Evolutionary conservation across 1,139 yeast species (phyloP).

Genomic region (Saccharomyces hybrid): DNA sequence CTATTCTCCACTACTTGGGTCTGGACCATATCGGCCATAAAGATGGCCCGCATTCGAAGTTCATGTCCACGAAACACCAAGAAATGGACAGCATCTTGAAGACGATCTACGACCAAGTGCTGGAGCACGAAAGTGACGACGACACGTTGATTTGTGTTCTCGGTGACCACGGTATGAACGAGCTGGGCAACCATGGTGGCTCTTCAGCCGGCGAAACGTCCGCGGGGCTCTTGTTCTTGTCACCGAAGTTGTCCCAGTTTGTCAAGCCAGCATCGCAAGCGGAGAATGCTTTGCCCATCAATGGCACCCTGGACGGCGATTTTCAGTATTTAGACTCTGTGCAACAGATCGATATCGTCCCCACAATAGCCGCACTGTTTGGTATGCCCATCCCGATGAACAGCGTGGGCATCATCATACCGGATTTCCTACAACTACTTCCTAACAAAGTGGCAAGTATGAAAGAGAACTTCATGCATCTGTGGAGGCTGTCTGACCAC

Average conservation of each 20-base stretch:
- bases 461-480: constrained; percentile 56
- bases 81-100: constrained; percentile 75
- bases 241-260: constrained; percentile 45
- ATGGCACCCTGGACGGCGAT: constrained; percentile 29
- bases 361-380: constrained; percentile 66
- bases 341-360: constrained; percentile 83
- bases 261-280: constrained; percentile 15
- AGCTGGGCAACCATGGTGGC: constrained; percentile 88
- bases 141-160: constrained; percentile 64
- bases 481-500: constrained; percentile 30
- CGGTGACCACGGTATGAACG: constrained; percentile 96
- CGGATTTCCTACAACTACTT: constrained; percentile 51
- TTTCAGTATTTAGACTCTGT: constrained; percentile 48
- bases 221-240: constrained; percentile 65
- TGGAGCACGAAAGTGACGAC: constrained; percentile 38
- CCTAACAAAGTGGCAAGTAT: constrained; percentile 37
- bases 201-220: constrained; percentile 87
- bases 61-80: constrained; percentile 70
- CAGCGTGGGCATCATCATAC: constrained; percentile 66
- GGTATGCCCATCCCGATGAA: constrained; percentile 82
- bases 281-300: constrained; percentile 39
- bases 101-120: constrained; percentile 37
- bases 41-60: constrained; percentile 77
- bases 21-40: constrained; percentile 96
- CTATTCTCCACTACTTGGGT: constrained; percentile 85